These are phyloP conservation scores for Fusarium chuoi DNA, from an alignment of 2,329 filamentous ascomycete species.

Conservation along the genomic window DNA sequence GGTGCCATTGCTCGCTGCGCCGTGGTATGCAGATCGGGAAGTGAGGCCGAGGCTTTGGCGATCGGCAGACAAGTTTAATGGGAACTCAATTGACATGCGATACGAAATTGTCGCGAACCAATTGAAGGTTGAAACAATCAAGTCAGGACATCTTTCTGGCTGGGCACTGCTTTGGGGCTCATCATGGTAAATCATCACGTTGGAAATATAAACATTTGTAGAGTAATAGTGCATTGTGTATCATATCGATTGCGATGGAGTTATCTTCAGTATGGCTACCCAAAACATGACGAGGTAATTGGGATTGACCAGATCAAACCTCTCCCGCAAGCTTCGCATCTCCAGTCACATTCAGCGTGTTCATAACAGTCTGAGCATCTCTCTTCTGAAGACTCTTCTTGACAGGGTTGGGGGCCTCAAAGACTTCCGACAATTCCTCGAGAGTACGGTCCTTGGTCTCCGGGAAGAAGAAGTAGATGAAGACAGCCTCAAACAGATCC, in stretches of 20 bases:
- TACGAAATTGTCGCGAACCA: neutral
- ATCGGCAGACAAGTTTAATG: neutral
- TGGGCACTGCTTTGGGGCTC: neutral
- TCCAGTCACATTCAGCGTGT: constrained; percentile 49
- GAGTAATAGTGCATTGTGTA: neutral
- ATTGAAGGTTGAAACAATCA: neutral
- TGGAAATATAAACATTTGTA: fast-evolving
- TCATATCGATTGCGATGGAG: neutral
- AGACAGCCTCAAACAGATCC: constrained; percentile 54
- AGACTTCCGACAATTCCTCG: constrained; percentile 65
- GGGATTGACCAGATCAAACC: neutral
- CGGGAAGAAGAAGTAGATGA: constrained; percentile 63
- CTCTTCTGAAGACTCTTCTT: constrained; percentile 57
- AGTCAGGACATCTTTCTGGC: fast-evolving
- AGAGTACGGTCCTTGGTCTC: constrained; percentile 61
- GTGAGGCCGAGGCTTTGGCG: neutral
- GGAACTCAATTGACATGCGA: neutral
- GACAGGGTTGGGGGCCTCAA: constrained; percentile 57
- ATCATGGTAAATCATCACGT: neutral
- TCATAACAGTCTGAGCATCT: constrained; percentile 55
- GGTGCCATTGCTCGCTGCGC: neutral
- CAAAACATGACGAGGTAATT: neutral
- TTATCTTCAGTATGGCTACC: neutral
- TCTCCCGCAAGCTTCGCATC: constrained; percentile 42
- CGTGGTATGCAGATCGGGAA: neutral